Percentiles rank a stretch among this genome's conserved stretches.
Conservation (phyloP, 169 alveolate species). For the Cryptosporidium andersoni region DNA sequence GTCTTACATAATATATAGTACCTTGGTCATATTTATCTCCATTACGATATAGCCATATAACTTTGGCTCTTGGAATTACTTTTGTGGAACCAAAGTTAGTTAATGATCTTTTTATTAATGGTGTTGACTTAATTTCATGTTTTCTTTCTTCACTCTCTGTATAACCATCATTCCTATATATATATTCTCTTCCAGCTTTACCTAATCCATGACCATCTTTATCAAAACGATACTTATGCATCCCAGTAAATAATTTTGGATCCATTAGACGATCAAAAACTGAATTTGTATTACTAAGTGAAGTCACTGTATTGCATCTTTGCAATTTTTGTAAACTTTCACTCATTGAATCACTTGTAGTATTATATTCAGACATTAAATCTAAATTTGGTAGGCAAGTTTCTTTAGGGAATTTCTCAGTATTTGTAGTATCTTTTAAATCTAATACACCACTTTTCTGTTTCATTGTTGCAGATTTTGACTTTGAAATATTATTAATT, state of each 20-base stretch:
- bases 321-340: too few relatives aligned
- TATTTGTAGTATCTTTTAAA: not conserved
- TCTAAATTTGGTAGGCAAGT: not conserved
- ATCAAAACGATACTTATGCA: conserved; percentile 86
- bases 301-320: too few relatives aligned
- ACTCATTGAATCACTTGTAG: conserved; percentile 5
- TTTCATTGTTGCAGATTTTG: not conserved
- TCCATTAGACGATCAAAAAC: conserved; percentile 58
- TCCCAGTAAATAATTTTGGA: conserved; percentile 69
- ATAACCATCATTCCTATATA: conserved; percentile 79
- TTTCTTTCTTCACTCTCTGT: conserved; percentile 79
- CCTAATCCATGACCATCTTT: conserved; percentile 86
- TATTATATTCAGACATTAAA: not conserved
- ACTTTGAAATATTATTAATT: too few relatives aligned
- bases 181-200: conserved; percentile 83
- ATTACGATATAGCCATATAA: conserved; percentile 87
- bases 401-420: not conserved
- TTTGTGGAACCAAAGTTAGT: conserved; percentile 69
- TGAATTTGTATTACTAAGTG: too few relatives aligned
- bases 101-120: conserved; percentile 40
- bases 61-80: conserved; percentile 83
- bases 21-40: conserved; percentile 90
- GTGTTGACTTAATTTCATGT: conserved; percentile 83
- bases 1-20: conserved; percentile 81
- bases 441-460: not conserved